Evolutionary conservation across 768 basidiomycete species (phyloP), one percentile per base, ranked within the genome.

Genomic region (Tylopilus cervinicoccineus): DNA sequence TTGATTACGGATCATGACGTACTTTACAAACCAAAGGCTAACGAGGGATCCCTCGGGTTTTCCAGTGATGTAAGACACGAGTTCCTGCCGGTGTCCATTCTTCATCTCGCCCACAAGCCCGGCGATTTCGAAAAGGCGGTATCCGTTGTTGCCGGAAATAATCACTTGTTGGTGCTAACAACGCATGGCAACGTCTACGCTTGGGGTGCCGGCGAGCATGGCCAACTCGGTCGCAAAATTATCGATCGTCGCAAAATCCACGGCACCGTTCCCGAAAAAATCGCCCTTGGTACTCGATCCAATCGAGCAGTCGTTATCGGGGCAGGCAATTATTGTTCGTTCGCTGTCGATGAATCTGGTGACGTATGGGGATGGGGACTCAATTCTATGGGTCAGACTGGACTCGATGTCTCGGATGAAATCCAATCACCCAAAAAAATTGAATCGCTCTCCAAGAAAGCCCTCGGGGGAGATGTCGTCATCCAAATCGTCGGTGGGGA

Each of bases 341-440:
- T 96, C 60, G 94, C 93, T 3, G 82, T 97, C 48, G 86, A 93
- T 63, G 79, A 86, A 44, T 70, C 75, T 6, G 93, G 92, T 24
- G 80, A 77, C 41, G 87, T 95, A 9, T 97, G 86, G 84, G 92
- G 82, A 12, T 97, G 95, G 95, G 95, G 95, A n/a, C 73, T 93
- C 50, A 96, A 98, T 67, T 89, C 74, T 68, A 88, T 78, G 84
- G 93, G 86, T 24, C 88, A 91, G 67, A 81, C 80, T 1, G 88
- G 88, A 27, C 83, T 86, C 0, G 74, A 72, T 8, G 62, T 67
- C 52, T 58, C 60, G 72, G 71, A 65, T 39, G 72, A 84, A 45
- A 77, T 90, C 13, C 76, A 78, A 48, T 67, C 78, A 1, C 89
- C 89, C 1, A 76, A 72, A 55, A 80, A 76, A 45, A 81, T 93